A percentile compares a stretch with the other conserved stretches of the same genome.
These are phyloP conservation scores for Mikania micrantha DNA, from an alignment of 129 eudicot species.

Conservation along the genomic window DNA sequence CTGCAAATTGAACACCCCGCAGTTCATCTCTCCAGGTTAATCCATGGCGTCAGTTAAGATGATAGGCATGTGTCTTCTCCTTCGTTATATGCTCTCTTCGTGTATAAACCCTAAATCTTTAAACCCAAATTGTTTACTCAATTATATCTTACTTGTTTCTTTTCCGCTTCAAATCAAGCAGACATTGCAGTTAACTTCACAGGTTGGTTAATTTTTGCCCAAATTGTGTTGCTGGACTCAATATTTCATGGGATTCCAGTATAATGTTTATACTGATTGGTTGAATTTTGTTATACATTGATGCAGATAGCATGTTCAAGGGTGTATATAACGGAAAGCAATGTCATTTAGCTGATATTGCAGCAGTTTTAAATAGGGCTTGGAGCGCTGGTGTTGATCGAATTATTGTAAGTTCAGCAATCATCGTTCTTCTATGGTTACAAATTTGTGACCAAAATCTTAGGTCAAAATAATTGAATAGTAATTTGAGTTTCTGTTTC, in stretches of 20 bases:
- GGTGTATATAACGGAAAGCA: too few species aligned
- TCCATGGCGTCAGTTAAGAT: constrained; percentile 63
- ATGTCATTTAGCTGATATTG: constrained; percentile 90
- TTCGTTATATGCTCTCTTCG: not conserved
- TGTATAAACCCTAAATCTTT: constrained; percentile 5
- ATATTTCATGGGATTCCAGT: not conserved
- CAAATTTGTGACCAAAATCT: not conserved
- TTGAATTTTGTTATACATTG: not conserved
- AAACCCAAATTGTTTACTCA: not conserved
- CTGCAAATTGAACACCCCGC: constrained; percentile 8
- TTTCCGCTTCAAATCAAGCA: constrained; percentile 24
- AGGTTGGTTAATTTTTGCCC: constrained; percentile 33
- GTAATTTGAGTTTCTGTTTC: too few species aligned
- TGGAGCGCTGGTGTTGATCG: constrained; percentile 99
- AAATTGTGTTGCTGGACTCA: not conserved
- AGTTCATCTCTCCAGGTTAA: constrained; percentile 11
- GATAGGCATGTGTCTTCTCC: constrained; percentile 51
- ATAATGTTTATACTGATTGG: not conserved
- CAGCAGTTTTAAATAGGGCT: constrained; percentile 71
- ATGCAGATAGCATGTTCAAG: constrained; percentile 73
- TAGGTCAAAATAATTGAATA: too few species aligned
- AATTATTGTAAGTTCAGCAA: constrained; percentile 49
- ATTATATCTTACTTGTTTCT: not conserved
- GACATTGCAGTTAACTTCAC: constrained; percentile 97
- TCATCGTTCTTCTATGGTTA: not conserved